Evolutionary conservation across 208 protist species (phyloP), one percentile per base, ranked within the genome.

Genomic region (Tetramitus jugosus): DNA sequence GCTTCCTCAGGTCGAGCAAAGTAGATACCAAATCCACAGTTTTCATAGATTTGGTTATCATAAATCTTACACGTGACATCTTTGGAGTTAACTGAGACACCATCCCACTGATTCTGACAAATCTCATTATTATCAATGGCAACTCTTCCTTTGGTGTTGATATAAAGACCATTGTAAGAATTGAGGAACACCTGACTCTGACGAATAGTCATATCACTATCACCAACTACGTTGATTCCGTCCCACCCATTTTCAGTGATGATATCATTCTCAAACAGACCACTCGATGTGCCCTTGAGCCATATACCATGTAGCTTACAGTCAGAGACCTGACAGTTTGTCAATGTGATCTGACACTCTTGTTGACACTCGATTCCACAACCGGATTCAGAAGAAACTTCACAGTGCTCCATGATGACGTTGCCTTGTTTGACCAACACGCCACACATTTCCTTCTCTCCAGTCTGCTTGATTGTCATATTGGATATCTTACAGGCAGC

Each of bases 1-100:
- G 40, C 33, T 8, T n/a, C n/a, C n/a, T n/a, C n/a, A n/a, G 33
- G 13, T 23, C 40, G 33, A n/a, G 61, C 62, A 69, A 40, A 69
- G 46, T 69, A 69, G 46, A 69, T 69, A 33, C 62, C 62, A 69
- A 69, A 69, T 69, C 62, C 62, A 46, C 46, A 2, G 39, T 69
- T 69, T 6, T 46, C 39, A 69, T 40, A 46, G 46, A 40, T 46
- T 23, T 40, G 17, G 39, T 69, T 69, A 26, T 69, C 37, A 29
- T 40, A 69, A 3, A 69, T 29, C 14, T 6, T 1, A 45, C 6
- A 3, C 20, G 31, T 10, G 1, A 4, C 33, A 8, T 69, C 46
- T 3, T 43, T 10, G 23, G 3, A 46, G 10, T 69, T 69, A 17
- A 69, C 46, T 13, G 39, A 31, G 4, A 69, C 31, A 33, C 62